Evolutionary conservation across 441 rosid genomes (phyloP), one percentile per base, ranked within the genome.

Genomic region (Raphanus hybrid): DNA sequence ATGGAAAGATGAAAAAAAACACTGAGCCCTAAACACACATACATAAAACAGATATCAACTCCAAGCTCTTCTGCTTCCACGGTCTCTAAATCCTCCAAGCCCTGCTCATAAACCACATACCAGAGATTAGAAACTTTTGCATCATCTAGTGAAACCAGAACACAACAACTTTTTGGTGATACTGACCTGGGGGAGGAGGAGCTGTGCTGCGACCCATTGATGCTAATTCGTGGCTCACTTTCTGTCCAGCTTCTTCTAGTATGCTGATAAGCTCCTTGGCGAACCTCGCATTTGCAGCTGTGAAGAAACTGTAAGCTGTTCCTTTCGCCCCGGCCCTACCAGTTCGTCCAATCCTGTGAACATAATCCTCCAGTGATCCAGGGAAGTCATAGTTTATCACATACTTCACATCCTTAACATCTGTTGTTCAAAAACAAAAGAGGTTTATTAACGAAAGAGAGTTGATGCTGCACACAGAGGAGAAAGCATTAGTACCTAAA

Each of bases 301-400:
- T 93, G 89, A 95, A 95, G 90, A 93, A 95, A 41, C 91, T 86
- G 84, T 95, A 95, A 8, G 98, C 99, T 62, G 99, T 95, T 81
- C 99, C 99, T 84, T 93, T 95, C 3, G 99, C 99, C 48, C 99
- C 99, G 0, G 99, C 99, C 68, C 99, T 95, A 77, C 99, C 99
- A 0, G 99, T 92, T 73, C 99, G 82, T 69, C 99, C 99, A 70
- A 95, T 95, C 34, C 98, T 92, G 71, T 95, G 99, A 63, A 95
- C 99, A 59, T 95, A 95, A 86, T 95, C 99, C 79, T 95, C 99
- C 1, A 92, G 91, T 41, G 99, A 93, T 72, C 98, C 98, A 62
- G 99, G 99, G 80, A 95, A 92, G 85, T 95, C 99, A 52, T 95
- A 95, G 81, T 95, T 95, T 69, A 92, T 88, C 75, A 95, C 99